A percentile compares a stretch with the other conserved stretches of the same genome.
These are phyloP conservation scores for Akebia trifoliata DNA, from an alignment of 164 flowering plant species.

Conservation along the genomic window DNA sequence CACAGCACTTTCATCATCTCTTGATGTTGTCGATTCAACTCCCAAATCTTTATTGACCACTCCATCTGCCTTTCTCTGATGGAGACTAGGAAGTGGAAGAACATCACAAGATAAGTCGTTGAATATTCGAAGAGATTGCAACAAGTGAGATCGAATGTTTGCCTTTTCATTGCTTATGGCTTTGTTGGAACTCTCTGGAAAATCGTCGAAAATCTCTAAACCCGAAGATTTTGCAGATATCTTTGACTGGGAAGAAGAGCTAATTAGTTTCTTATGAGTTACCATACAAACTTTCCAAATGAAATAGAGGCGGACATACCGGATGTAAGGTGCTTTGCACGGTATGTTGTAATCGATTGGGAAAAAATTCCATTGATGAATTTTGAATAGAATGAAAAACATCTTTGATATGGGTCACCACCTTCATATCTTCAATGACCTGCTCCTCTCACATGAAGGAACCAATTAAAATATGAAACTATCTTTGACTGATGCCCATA, in stretches of 20 bases:
- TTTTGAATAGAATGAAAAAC: constrained; percentile 41
- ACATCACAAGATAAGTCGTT: no score
- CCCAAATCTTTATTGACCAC: no score
- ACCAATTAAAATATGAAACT: constrained; percentile 2
- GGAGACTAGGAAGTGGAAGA: no score
- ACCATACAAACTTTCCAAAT: neutral
- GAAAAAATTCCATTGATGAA: constrained; percentile 25
- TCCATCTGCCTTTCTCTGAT: no score
- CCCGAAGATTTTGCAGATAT: constrained; percentile 22
- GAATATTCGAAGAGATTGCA: constrained; percentile 15
- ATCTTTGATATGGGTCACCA: constrained; percentile 46
- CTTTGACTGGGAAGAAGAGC: constrained; percentile 31
- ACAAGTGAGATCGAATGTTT: constrained; percentile 17
- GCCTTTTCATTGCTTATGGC: constrained; percentile 14
- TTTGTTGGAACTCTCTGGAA: constrained; percentile 17
- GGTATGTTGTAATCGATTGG: constrained; percentile 20
- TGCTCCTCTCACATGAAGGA: constrained; percentile 24
- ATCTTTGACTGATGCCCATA: neutral
- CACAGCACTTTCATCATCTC: constrained; percentile 19
- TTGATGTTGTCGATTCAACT: constrained; percentile 10
- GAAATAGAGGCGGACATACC: constrained; percentile 31
- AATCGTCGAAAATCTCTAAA: constrained; percentile 24
- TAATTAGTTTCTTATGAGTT: constrained; percentile 2
- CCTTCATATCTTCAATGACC: constrained; percentile 53
- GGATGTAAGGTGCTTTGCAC: constrained; percentile 16